A percentile compares a stretch with the other conserved stretches of the same genome.
These are phyloP conservation scores for Hortaea werneckii DNA, from an alignment of 2,329 filamentous ascomycete species.

Conservation along the genomic window DNA sequence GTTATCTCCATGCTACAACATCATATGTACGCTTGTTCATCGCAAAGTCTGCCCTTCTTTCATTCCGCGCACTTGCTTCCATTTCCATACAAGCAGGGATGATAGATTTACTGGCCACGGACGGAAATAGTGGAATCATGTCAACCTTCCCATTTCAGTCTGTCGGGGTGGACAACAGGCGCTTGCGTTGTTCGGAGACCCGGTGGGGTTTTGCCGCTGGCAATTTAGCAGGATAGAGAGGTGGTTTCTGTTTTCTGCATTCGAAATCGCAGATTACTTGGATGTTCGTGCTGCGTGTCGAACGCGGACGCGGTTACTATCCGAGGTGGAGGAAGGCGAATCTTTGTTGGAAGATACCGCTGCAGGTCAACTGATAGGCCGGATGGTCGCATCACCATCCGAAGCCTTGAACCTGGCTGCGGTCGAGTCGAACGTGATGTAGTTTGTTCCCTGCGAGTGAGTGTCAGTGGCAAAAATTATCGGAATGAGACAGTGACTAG, in stretches of 20 bases:
- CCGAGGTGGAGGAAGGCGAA: background rate
- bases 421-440: background rate
- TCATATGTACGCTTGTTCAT: no score
- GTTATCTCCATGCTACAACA: no score
- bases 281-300: background rate
- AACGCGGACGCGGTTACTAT: slow-evolving; percentile 1
- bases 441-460: background rate
- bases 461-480: background rate
- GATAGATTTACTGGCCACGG: no score
- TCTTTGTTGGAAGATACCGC: background rate
- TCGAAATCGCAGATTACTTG: no score
- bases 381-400: background rate
- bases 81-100: no score
- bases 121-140: no score
- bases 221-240: background rate
- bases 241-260: background rate
- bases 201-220: background rate
- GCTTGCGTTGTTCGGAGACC: background rate
- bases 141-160: background rate
- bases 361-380: background rate
- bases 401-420: background rate
- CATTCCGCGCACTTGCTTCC: no score
- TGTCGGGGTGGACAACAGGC: background rate
- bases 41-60: no score
- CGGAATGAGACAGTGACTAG: background rate